These are phyloP conservation scores for Sechiopsis laciniata DNA, from an alignment of 306 rosid species.

Conservation along the genomic window DNA sequence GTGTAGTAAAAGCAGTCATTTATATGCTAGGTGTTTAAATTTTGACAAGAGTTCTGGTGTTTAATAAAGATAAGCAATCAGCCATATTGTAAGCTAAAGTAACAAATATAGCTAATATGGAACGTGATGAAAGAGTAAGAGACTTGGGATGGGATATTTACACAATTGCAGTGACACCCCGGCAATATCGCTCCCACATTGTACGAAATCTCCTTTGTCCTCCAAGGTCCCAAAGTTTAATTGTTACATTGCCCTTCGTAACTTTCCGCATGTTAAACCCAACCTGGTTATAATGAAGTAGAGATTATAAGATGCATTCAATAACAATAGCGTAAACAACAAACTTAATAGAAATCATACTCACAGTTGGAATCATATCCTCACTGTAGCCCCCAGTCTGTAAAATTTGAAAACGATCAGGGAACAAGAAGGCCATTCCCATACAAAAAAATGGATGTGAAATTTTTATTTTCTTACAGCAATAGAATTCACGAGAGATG, in stretches of 20 bases:
- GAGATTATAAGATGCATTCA: background rate
- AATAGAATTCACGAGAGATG: conserved; percentile 78
- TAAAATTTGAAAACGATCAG: conserved; percentile 27
- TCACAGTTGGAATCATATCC: conserved; percentile 98
- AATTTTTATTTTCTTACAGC: conserved; percentile 63
- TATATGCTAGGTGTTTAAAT: too few species aligned
- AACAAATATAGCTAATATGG: background rate
- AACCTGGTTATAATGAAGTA: conserved; percentile 39
- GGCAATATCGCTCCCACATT: conserved; percentile 99
- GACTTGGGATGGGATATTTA: conserved; percentile 32
- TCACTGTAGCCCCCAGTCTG: conserved; percentile 95
- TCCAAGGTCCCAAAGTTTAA: conserved; percentile 98
- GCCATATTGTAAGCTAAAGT: background rate
- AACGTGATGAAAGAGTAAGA: conserved; percentile 20
- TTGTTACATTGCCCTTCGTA: conserved; percentile 89
- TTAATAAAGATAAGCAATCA: background rate
- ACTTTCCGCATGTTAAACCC: conserved; percentile 95
- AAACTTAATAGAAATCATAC: conserved; percentile 27
- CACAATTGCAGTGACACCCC: conserved; percentile 95
- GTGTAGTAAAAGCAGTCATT: too few species aligned
- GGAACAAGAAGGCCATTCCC: conserved; percentile 25
- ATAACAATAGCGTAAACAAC: background rate
- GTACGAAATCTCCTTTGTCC: conserved; percentile 91
- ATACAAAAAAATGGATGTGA: conserved; percentile 5
- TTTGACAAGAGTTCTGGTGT: too few species aligned